Percentiles rank a stretch among this genome's conserved stretches.
These are phyloP conservation scores for Penicillium sp. DNA, from an alignment of 2,329 filamentous ascomycete genomes.

Conservation along the genomic window DNA sequence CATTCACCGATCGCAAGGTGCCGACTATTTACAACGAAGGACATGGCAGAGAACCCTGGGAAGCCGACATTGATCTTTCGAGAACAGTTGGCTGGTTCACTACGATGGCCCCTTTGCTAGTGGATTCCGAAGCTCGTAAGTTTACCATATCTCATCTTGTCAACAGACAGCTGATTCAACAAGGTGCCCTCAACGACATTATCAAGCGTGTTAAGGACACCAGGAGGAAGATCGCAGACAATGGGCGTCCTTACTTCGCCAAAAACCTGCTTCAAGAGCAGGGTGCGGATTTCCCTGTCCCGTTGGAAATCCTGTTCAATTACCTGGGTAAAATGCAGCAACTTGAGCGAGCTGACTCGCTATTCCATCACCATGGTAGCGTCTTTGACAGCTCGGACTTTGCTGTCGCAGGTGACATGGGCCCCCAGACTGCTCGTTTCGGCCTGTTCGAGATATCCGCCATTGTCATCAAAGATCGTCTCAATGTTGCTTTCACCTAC, in stretches of 20 bases:
- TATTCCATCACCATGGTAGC: slow-evolving; percentile 43
- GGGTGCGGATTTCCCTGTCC: slow-evolving; percentile 37
- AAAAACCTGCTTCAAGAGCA: slow-evolving; percentile 31
- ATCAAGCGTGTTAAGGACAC: slow-evolving; percentile 40
- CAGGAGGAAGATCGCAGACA: slow-evolving; percentile 33
- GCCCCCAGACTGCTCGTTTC: slow-evolving; percentile 44
- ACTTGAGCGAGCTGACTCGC: slow-evolving; percentile 44
- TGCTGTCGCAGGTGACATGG: slow-evolving; percentile 44
- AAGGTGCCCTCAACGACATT: slow-evolving; percentile 28
- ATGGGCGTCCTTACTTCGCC: slow-evolving; percentile 37
- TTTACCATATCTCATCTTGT: not conserved
- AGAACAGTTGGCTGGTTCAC: slow-evolving; percentile 53
- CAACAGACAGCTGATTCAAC: slow-evolving; percentile 9
- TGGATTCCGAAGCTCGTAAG: slow-evolving; percentile 29
- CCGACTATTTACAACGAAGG: slow-evolving; percentile 51
- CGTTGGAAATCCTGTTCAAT: slow-evolving; percentile 43
- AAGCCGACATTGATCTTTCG: slow-evolving; percentile 45
- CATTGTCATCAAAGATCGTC: slow-evolving; percentile 45
- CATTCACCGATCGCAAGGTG: slow-evolving; percentile 43
- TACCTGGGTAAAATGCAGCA: slow-evolving; percentile 42
- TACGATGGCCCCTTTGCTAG: slow-evolving; percentile 44
- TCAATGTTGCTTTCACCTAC: slow-evolving; percentile 51
- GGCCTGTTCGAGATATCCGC: slow-evolving; percentile 53
- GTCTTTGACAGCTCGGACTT: slow-evolving; percentile 29
- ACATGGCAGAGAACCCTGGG: slow-evolving; percentile 49